phyloP scores from a whole-genome alignment of 805 yeast species.

The Wickerhamomyces tratensis region DNA sequence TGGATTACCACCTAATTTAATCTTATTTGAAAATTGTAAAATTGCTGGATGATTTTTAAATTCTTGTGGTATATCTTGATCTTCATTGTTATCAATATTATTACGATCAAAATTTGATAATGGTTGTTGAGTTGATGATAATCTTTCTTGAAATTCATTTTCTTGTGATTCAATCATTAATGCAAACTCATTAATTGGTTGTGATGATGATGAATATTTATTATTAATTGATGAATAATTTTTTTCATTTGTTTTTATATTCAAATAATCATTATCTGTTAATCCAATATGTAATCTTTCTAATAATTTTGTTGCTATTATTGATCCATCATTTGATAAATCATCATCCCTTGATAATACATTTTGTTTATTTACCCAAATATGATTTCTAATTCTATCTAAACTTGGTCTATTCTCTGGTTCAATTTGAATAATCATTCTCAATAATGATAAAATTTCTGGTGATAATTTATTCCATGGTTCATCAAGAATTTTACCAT shows the following conservation, averaged over 20 bases:
- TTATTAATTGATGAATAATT: slow-evolving; percentile 10
- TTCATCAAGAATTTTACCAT: slow-evolving; percentile 34
- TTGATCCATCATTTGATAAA: slow-evolving; percentile 41
- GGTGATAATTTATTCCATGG: slow-evolving; percentile 51
- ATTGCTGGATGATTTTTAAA: slow-evolving; percentile 29
- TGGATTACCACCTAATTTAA: not conserved
- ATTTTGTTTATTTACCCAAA: slow-evolving; percentile 43
- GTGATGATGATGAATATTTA: slow-evolving; percentile 26
- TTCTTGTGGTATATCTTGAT: no score
- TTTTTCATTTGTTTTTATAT: not conserved
- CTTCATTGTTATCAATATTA: slow-evolving; percentile 19
- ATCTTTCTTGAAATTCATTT: slow-evolving; percentile 7
- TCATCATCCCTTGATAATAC: slow-evolving; percentile 36
- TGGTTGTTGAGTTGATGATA: slow-evolving; percentile 30
- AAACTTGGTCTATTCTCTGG: slow-evolving; percentile 34
- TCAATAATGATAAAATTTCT: slow-evolving; percentile 37
- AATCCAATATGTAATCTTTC: slow-evolving; percentile 42
- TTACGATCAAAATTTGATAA: slow-evolving; percentile 7
- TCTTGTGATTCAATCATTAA: slow-evolving; percentile 30
- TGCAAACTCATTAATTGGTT: slow-evolving; percentile 36
- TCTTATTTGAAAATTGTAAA: slow-evolving; percentile 27
- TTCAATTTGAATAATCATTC: slow-evolving; percentile 41
- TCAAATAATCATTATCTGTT: slow-evolving; percentile 4
- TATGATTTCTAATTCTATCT: slow-evolving; percentile 34
- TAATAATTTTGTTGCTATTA: slow-evolving; percentile 40